Percentiles rank a stretch among this genome's conserved stretches.
Conservation (phyloP, 148 eudicot species). For the Agrostemma githago region DNA sequence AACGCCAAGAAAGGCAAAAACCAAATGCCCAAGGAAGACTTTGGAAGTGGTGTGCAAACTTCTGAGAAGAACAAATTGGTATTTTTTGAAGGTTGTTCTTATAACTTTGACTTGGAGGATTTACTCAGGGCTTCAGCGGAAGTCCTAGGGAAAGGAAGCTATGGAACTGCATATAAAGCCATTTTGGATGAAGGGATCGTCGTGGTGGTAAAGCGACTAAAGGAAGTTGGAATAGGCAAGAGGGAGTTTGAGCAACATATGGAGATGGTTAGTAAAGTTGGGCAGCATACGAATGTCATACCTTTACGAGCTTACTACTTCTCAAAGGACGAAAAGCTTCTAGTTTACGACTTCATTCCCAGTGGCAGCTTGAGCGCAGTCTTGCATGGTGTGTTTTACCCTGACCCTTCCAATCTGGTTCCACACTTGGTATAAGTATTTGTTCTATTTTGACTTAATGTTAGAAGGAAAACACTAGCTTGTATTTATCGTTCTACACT, state of each 20-base stretch:
- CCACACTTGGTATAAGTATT: background rate
- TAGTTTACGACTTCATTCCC: conserved; percentile 65
- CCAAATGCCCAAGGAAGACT: conserved; percentile 57
- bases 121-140: conserved; percentile 94
- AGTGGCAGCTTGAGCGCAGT: conserved; percentile 67
- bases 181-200: conserved; percentile 67
- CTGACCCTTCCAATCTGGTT: background rate
- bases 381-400: conserved; percentile 63
- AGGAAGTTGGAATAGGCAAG: conserved; percentile 67
- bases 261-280: conserved; percentile 58
- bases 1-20: conserved; percentile 37
- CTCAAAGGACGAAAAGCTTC: conserved; percentile 94
- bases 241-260: conserved; percentile 90
- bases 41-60: conserved; percentile 93
- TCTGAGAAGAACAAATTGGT: conserved; percentile 89
- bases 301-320: conserved; percentile 77
- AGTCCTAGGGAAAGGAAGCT: conserved; percentile 91
- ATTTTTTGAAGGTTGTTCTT: conserved; percentile 69
- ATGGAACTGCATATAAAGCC: conserved; percentile 92
- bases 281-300: conserved; percentile 59
- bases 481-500: too few species aligned
- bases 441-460: too few species aligned
- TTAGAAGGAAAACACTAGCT: too few species aligned
- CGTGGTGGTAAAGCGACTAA: conserved; percentile 82
- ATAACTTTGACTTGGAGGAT: conserved; percentile 88